Evolutionary conservation across 371 early-diverging fungal genomes (phyloP), one percentile per base, ranked within the genome.

Genomic region (Mucor saturninus): DNA sequence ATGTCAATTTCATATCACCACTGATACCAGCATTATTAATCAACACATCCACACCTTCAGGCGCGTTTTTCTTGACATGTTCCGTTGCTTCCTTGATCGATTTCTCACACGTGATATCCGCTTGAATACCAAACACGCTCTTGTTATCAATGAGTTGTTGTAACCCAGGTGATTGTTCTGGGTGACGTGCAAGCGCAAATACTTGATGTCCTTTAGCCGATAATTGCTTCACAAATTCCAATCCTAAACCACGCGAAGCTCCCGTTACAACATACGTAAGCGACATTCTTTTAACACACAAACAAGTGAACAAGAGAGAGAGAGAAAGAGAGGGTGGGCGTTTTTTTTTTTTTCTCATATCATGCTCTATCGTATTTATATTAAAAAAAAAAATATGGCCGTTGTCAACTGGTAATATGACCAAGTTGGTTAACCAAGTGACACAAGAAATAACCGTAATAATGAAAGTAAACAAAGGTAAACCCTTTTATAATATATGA

Each of bases 221-320:
- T 8, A 77, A 43, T 58, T 80, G 80, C 45, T 63, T 71, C 7
- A 75, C 71, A n/a, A 80, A 75, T 60, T 80, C 77, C 13, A 73
- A 65, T 8, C 80, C 80, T 54, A 80, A 56, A 40, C 77, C 77
- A 29, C 76, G 74, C 6, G 75, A 73, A 60, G 74, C 64, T 56
- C 79, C 79, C 50, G 80, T 80, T 30, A 58, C 37, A 26, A 58
- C 37, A 37, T 48, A 48, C 5, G 35, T 56, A 5, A 46, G 21
- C 15, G 46, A 8, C 46, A 46, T 46, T n/a, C 15, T 45, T 45
- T 46, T 3, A 4, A 21, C 21, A 21, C 21, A 21, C 21, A 21
- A 21, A 21, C 0, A 21, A 21, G 21, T 21, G 21, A 21, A 21
- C 21, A 21, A 21, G 21, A 21, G 21, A 21, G 21, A 21, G 1